These are phyloP conservation scores for Gliomastix tumulicola DNA, from an alignment of 2,329 filamentous ascomycete species.

Conservation along the genomic window DNA sequence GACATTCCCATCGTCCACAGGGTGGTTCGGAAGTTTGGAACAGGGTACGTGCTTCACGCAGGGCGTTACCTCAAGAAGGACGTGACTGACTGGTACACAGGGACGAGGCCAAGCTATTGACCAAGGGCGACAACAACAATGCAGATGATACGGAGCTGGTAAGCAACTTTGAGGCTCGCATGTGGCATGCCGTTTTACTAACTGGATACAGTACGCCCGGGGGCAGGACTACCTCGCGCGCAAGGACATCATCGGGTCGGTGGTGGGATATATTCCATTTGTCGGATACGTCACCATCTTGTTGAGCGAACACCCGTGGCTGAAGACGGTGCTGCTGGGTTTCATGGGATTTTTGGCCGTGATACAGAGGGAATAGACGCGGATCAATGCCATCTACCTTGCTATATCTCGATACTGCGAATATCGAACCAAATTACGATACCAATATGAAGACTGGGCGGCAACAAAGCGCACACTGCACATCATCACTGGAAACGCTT, in stretches of 20 bases:
- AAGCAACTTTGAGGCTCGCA: no score
- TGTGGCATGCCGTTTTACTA: background rate
- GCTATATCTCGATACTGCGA: background rate
- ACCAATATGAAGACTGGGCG: no score
- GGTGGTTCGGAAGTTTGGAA: slow-evolving; percentile 68
- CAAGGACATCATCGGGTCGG: slow-evolving; percentile 87
- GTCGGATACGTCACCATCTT: slow-evolving; percentile 97
- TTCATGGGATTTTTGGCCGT: slow-evolving; percentile 94
- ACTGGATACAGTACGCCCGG: slow-evolving; percentile 62
- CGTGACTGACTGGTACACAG: slow-evolving; percentile 20
- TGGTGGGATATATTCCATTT: slow-evolving; percentile 85
- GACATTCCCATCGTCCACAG: slow-evolving; percentile 97
- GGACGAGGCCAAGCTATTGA: slow-evolving; percentile 66
- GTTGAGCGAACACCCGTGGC: slow-evolving; percentile 90
- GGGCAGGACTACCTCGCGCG: slow-evolving; percentile 84
- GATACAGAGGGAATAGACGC: slow-evolving; percentile 73
- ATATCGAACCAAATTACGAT: background rate
- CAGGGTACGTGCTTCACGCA: slow-evolving; percentile 33
- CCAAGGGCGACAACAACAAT: slow-evolving; percentile 95
- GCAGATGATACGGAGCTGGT: slow-evolving; percentile 81
- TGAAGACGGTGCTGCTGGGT: slow-evolving; percentile 91
- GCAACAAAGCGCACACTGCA: no score
- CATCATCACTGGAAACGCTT: no score
- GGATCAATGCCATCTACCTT: background rate
- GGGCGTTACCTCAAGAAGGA: no score